A percentile compares a stretch with the other conserved stretches of the same genome.
Evolutionary conservation across 2,329 filamentous ascomycete genomes (phyloP).

Genomic region (Coniochaeta sp.): DNA sequence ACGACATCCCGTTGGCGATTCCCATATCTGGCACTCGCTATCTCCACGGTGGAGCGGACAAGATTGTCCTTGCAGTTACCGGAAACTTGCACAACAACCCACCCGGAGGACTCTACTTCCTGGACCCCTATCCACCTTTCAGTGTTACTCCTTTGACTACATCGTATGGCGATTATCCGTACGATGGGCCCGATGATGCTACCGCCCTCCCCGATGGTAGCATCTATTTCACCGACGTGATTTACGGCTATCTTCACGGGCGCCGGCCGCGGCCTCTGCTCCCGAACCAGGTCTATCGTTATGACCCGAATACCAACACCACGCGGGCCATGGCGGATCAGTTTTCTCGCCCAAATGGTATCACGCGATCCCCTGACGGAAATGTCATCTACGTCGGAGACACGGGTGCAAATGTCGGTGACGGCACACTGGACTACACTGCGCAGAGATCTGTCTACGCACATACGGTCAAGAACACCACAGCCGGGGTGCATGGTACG

Average conservation of each 20-base stretch:
- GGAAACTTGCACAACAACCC: neutral
- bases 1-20: neutral
- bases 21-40: neutral
- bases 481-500: constrained; percentile 6
- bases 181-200: constrained; percentile 44
- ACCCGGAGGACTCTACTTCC: neutral
- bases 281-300: constrained; percentile 41
- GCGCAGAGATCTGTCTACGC: neutral
- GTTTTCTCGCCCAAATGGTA: constrained; percentile 38
- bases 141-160: neutral
- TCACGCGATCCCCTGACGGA: constrained; percentile 37
- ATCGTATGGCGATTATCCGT: constrained; percentile 16
- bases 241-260: constrained; percentile 39
- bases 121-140: neutral
- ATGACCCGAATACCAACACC: constrained; percentile 27
- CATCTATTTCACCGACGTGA: constrained; percentile 44
- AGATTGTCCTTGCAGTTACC: neutral
- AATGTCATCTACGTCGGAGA: constrained; percentile 38
- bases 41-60: neutral
- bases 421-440: constrained; percentile 19
- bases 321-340: constrained; percentile 38
- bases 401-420: constrained; percentile 25
- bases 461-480: constrained; percentile 29
- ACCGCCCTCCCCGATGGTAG: constrained; percentile 31
- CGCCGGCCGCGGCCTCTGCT: constrained; percentile 34